A percentile compares a stretch with the other conserved stretches of the same genome.
Evolutionary conservation across 1,284 basidiomycete genomes (phyloP).

Genomic region (Sporisorium exsertum): DNA sequence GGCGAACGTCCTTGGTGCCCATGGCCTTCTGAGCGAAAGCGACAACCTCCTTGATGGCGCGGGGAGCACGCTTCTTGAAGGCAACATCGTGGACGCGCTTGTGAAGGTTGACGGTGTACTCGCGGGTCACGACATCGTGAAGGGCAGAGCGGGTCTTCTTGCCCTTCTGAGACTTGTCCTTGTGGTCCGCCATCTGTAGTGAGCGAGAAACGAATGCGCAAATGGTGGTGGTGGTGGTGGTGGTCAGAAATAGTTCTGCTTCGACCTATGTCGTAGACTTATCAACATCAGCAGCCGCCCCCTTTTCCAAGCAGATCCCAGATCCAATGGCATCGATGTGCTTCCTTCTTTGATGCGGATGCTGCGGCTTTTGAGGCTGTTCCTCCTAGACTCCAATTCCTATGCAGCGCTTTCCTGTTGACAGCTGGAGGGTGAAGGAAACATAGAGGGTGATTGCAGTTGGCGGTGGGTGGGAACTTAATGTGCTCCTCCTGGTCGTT

Average conservation of each 20-base stretch:
- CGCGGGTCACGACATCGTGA: conserved; percentile 61
- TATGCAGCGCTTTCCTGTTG: neutral
- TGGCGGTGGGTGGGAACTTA: no score
- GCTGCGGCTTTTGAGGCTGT: neutral
- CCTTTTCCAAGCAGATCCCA: neutral
- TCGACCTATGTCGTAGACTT: neutral
- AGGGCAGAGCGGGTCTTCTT: conserved; percentile 69
- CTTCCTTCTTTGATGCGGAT: neutral
- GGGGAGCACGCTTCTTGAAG: conserved; percentile 69
- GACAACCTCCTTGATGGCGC: conserved; percentile 68
- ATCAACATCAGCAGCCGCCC: neutral
- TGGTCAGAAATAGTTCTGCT: conserved; percentile 14
- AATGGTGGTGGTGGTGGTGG: neutral
- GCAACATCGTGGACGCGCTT: conserved; percentile 64
- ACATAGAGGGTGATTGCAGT: no score
- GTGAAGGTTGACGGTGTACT: conserved; percentile 70
- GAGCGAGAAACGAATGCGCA: neutral
- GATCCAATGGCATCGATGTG: no score
- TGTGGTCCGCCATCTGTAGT: conserved; percentile 60
- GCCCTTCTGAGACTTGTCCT: conserved; percentile 65
- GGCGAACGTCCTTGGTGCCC: conserved; percentile 68
- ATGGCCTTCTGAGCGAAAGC: conserved; percentile 68
- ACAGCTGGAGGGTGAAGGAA: no score
- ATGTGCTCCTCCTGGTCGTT: no score
- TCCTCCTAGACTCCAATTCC: no score